Evolutionary conservation across 257 asterid species (phyloP).

Genomic region (Parsonsia alboflavescens): DNA sequence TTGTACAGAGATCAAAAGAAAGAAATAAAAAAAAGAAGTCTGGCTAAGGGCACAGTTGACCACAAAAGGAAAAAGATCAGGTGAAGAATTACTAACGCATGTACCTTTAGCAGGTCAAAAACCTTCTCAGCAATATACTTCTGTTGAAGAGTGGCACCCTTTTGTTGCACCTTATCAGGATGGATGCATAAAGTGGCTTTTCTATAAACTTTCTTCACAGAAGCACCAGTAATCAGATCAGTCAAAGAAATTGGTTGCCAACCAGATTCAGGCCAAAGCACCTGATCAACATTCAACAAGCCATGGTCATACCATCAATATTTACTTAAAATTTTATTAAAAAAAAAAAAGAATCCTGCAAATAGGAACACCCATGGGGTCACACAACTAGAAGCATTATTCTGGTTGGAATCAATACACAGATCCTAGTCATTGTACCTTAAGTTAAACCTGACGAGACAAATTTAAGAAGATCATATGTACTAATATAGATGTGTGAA

Average conservation of each 20-base stretch:
- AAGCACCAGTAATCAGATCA: conserved; percentile 83
- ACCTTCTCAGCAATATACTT: conserved; percentile 98
- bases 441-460: neutral
- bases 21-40: neutral
- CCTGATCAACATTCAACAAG: conserved; percentile 38
- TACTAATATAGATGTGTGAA: neutral
- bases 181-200: conserved; percentile 98
- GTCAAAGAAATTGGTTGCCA: conserved; percentile 99
- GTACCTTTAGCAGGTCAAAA: conserved; percentile 96
- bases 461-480: neutral
- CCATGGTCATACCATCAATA: conserved; percentile 2
- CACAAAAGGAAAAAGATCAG: neutral
- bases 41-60: neutral
- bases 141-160: conserved; percentile 96
- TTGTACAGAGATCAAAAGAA: neutral
- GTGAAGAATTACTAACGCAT: neutral
- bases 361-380: neutral
- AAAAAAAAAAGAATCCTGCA: neutral
- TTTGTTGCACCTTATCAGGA: conserved; percentile 99
- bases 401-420: neutral
- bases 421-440: neutral
- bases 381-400: conserved; percentile 2
- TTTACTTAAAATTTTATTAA: neutral
- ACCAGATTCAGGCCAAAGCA: conserved; percentile 99
- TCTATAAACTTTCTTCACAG: conserved; percentile 83